phyloP scores from a whole-genome alignment of 2,329 filamentous ascomycete genomes.

The Fusarium pininemorale region DNA sequence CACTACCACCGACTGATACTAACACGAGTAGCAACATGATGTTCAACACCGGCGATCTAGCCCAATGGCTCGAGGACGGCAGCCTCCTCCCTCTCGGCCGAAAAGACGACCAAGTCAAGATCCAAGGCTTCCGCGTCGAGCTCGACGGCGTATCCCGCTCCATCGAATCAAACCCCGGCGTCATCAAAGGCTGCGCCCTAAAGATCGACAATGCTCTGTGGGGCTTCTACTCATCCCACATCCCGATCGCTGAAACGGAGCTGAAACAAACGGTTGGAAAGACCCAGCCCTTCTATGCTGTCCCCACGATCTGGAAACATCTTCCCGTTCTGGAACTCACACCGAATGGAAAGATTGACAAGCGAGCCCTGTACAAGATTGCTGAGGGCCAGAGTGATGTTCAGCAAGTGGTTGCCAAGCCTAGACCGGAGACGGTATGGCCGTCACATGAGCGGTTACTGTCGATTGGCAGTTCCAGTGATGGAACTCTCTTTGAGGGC shows the following conservation, averaged over 20 bases:
- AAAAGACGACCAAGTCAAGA: conserved; percentile 33
- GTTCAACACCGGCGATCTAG: conserved; percentile 31
- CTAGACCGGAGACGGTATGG: neutral
- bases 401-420: neutral
- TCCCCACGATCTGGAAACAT: conserved; percentile 21
- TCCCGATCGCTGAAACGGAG: conserved; percentile 9
- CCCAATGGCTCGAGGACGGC: conserved; percentile 20
- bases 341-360: conserved; percentile 27
- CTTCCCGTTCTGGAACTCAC: conserved; percentile 20
- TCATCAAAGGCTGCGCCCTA: conserved; percentile 13
- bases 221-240: conserved; percentile 21
- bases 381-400: neutral
- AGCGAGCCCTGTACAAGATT: conserved; percentile 5
- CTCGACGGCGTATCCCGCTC: conserved; percentile 14
- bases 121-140: conserved; percentile 21
- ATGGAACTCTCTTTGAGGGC: neutral
- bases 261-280: conserved; percentile 1
- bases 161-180: neutral
- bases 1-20: accelerated
- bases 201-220: conserved; percentile 13
- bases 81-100: conserved; percentile 28
- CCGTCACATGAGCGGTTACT: conserved; percentile 5
- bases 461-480: neutral
- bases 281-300: conserved; percentile 23
- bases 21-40: conserved; percentile 45